Conservation (phyloP, 805 yeast species). For the Teunomyces cretensis region DNA sequence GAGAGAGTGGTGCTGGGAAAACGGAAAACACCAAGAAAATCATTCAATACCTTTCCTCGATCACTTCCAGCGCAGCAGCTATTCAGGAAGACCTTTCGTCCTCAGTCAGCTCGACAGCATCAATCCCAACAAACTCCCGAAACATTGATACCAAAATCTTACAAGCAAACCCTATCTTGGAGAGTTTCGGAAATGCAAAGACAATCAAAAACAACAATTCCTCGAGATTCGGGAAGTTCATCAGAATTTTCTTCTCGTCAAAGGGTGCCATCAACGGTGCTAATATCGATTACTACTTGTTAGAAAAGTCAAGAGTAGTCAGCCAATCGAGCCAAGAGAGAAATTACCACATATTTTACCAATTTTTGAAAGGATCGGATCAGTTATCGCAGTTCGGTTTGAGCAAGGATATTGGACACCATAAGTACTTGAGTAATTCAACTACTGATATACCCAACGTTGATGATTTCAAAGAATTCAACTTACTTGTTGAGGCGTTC, state of each 20-base stretch:
- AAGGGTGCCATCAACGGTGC: conserved; percentile 79
- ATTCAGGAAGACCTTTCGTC: conserved; percentile 8
- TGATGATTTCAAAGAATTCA: conserved; percentile 72
- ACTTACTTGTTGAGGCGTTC: conserved; percentile 63
- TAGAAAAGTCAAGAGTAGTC: conserved; percentile 92
- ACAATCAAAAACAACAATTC: conserved; percentile 92
- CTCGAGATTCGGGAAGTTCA: conserved; percentile 95
- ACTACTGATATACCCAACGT: conserved; percentile 64
- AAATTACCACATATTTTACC: conserved; percentile 93
- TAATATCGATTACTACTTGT: conserved; percentile 87
- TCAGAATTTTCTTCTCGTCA: conserved; percentile 72
- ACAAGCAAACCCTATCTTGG: conserved; percentile 93
- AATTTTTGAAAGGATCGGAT: conserved; percentile 68
- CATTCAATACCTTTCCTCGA: conserved; percentile 84
- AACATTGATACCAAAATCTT: conserved; percentile 81
- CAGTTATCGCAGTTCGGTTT: conserved; percentile 49
- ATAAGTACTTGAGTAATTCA: conserved; percentile 59
- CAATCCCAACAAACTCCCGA: conserved; percentile 17
- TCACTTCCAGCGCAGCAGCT: conserved; percentile 41
- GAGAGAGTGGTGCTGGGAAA: conserved; percentile 98
- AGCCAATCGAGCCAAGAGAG: conserved; percentile 74
- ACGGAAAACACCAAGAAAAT: conserved; percentile 96
- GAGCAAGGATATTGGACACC: conserved; percentile 35
- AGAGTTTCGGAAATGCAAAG: conserved; percentile 96
- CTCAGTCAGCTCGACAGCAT: background rate